phyloP scores from a whole-genome alignment of 1,284 basidiomycete species.

The Ceratobasidium sp. region DNA sequence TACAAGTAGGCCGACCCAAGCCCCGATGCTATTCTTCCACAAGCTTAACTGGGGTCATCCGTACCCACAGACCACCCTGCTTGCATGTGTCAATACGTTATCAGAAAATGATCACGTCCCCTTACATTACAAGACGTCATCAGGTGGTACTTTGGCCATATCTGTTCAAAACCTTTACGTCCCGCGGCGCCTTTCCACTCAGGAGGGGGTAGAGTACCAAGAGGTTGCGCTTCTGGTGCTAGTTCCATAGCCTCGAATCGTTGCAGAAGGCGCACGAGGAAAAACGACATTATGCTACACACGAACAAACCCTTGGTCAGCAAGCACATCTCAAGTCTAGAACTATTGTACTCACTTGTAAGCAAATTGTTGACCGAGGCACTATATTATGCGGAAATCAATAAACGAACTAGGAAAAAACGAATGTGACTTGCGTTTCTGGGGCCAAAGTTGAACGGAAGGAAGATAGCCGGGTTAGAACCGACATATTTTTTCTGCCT shows the following conservation, averaged over 20 bases:
- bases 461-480: constrained; percentile 68
- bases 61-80: constrained; percentile 53
- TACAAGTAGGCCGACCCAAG: no score
- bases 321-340: constrained; percentile 45
- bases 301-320: constrained; percentile 47
- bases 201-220: constrained; percentile 59
- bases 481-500: constrained; percentile 64
- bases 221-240: constrained; percentile 61
- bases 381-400: constrained; percentile 48
- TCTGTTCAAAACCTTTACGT: constrained; percentile 60
- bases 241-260: constrained; percentile 63
- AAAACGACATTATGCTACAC: constrained; percentile 70
- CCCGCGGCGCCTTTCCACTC: constrained; percentile 59
- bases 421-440: constrained; percentile 60
- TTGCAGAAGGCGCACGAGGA: constrained; percentile 72
- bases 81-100: not conserved
- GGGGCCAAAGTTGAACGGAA: constrained; percentile 69
- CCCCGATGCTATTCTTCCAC: not conserved
- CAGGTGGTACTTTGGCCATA: constrained; percentile 65
- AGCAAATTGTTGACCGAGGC: constrained; percentile 66
- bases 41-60: constrained; percentile 45
- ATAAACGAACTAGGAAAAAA: not conserved
- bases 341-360: constrained; percentile 52
- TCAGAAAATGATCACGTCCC: constrained; percentile 34
- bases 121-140: constrained; percentile 65